Evolutionary conservation across 2,329 filamentous ascomycete species (phyloP).

Genomic region (Sporothrix variecibatus): DNA sequence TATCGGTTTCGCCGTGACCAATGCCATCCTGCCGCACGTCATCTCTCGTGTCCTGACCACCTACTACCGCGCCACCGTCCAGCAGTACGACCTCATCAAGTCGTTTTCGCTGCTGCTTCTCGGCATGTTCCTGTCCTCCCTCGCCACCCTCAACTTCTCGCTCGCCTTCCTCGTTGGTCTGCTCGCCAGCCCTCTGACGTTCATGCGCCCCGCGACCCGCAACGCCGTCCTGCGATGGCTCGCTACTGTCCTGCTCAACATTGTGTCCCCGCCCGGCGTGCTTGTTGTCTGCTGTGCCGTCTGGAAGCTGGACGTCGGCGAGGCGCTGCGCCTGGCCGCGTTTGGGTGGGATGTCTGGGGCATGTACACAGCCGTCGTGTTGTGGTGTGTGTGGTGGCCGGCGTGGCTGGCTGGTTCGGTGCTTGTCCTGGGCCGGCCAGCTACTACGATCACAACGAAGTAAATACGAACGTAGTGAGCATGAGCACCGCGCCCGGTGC

Average conservation of each 20-base stretch:
- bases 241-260: slow-evolving; percentile 55
- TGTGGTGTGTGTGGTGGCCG: slow-evolving; percentile 97
- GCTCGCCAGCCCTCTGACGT: slow-evolving; percentile 76
- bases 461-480: neutral
- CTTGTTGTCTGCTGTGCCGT: slow-evolving; percentile 49
- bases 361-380: slow-evolving; percentile 81
- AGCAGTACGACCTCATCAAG: slow-evolving; percentile 78
- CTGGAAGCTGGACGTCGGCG: slow-evolving; percentile 48
- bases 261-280: slow-evolving; percentile 64
- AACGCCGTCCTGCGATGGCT: slow-evolving; percentile 44
- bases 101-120: slow-evolving; percentile 91
- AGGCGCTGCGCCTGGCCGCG: slow-evolving; percentile 70
- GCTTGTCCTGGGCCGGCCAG: slow-evolving; percentile 50
- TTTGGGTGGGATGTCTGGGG: slow-evolving; percentile 90
- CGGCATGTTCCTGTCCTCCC: slow-evolving; percentile 86
- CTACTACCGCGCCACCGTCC: slow-evolving; percentile 57
- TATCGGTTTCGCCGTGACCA: slow-evolving; percentile 56
- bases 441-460: neutral
- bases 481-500: neutral
- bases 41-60: slow-evolving; percentile 58
- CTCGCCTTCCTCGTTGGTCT: slow-evolving; percentile 84
- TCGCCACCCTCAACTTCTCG: slow-evolving; percentile 95
- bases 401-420: slow-evolving; percentile 74
- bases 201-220: slow-evolving; percentile 54
- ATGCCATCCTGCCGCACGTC: slow-evolving; percentile 57